These are phyloP conservation scores for Oryza officinalis DNA, from an alignment of 176 grass and related monocot genomes.

Conservation along the genomic window DNA sequence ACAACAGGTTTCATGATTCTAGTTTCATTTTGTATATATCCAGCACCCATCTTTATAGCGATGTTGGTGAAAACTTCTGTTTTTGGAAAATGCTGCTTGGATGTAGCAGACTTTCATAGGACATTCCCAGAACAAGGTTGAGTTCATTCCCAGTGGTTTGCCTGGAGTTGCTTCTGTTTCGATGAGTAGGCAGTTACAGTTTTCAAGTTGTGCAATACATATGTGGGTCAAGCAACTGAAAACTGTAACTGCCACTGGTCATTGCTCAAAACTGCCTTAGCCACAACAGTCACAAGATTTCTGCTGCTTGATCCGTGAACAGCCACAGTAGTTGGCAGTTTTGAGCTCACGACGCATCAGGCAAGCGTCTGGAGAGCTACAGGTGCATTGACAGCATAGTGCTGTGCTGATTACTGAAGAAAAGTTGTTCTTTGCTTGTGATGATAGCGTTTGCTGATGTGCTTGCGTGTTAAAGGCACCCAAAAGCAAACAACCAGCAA, in stretches of 20 bases:
- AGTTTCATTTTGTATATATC: slow-evolving; percentile 50
- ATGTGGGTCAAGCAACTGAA: neutral
- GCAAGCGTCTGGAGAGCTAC: slow-evolving; percentile 21
- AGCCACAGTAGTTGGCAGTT: neutral
- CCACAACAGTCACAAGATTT: no score
- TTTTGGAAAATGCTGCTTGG: slow-evolving; percentile 28
- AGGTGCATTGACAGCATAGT: neutral
- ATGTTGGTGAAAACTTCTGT: slow-evolving; percentile 48
- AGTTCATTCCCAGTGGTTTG: slow-evolving; percentile 8
- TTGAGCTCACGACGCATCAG: neutral
- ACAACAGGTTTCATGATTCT: slow-evolving; percentile 40
- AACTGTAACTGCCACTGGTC: no score
- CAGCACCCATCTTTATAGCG: slow-evolving; percentile 48
- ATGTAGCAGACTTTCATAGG: slow-evolving; percentile 36
- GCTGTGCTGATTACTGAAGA: neutral
- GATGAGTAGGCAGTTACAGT: neutral
- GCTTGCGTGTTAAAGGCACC: slow-evolving; percentile 3
- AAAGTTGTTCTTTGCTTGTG: slow-evolving; percentile 30
- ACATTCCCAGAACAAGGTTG: slow-evolving; percentile 17
- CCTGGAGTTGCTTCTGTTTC: neutral
- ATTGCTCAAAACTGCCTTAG: no score
- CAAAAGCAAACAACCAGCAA: neutral
- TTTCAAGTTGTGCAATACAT: neutral
- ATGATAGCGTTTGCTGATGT: neutral
- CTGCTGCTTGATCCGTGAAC: no score